Conservation (phyloP, 345 rosid genomes). For the Lenwebbia sp. region DNA sequence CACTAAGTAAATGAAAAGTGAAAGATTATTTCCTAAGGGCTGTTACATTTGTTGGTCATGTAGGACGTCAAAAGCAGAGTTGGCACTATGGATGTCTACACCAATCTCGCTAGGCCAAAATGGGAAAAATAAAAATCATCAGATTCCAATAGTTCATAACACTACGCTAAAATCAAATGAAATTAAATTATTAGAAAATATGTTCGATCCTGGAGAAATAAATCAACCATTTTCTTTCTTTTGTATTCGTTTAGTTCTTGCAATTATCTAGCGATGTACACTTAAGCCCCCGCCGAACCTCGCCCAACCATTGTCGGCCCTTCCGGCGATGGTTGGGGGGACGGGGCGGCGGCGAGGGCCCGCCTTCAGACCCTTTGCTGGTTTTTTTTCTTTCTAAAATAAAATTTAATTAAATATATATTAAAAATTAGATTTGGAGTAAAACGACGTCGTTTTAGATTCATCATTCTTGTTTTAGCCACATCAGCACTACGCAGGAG, state of each 20-base stretch:
- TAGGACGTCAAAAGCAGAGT: not conserved
- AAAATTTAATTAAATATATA: too few species aligned
- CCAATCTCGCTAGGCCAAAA: not conserved
- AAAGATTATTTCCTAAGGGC: not conserved
- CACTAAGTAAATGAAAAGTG: not conserved
- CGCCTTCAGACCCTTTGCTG: too few species aligned
- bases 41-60: not conserved
- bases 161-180: not conserved
- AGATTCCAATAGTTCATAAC: not conserved
- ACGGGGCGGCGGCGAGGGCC: too few species aligned
- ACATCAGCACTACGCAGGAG: too few species aligned
- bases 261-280: not conserved
- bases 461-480: too few species aligned
- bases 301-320: too few species aligned
- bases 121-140: not conserved
- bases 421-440: too few species aligned
- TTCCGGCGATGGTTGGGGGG: too few species aligned
- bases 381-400: too few species aligned
- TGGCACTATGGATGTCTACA: not conserved
- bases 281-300: not conserved
- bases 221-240: not conserved
- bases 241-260: not conserved
- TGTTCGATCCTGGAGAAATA: not conserved
- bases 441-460: too few species aligned
- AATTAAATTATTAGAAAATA: not conserved